Evolutionary conservation across 306 rosid species (phyloP).

Genomic region (Casuarina cunninghamiana): DNA sequence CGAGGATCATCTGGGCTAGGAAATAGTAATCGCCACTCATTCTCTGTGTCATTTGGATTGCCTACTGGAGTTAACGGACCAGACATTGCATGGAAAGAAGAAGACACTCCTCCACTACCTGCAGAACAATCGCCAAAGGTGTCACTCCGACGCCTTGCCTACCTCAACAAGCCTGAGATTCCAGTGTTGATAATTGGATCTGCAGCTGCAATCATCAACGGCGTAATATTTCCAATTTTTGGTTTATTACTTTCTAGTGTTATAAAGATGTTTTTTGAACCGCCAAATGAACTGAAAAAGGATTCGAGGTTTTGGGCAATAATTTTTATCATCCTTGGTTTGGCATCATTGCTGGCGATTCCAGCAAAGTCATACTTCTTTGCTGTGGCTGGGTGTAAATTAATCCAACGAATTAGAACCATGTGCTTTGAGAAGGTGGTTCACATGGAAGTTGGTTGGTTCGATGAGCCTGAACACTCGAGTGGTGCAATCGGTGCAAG

Average conservation of each 20-base stretch:
- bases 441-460: slow-evolving; percentile 50
- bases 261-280: neutral
- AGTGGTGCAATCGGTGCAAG: slow-evolving; percentile 60
- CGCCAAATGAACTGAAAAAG: neutral
- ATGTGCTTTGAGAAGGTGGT: slow-evolving; percentile 52
- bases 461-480: slow-evolving; percentile 37
- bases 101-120: neutral
- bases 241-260: neutral
- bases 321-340: slow-evolving; percentile 40
- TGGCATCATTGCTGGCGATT: slow-evolving; percentile 30
- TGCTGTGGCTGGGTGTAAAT: slow-evolving; percentile 52
- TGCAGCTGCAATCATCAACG: slow-evolving; percentile 7
- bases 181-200: slow-evolving; percentile 11
- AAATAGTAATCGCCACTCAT: slow-evolving; percentile 2
- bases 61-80: slow-evolving; percentile 5
- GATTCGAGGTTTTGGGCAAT: slow-evolving; percentile 20
- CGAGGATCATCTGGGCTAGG: slow-evolving; percentile 21
- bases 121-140: neutral
- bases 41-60: slow-evolving; percentile 6
- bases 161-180: slow-evolving; percentile 12
- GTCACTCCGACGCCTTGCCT: slow-evolving; percentile 1
- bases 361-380: slow-evolving; percentile 52
- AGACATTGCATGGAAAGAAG: neutral
- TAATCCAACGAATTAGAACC: slow-evolving; percentile 42
- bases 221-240: neutral